Evolutionary conservation across 108 stramenopile genomes (phyloP).

Genomic region (Cylindrotheca fusiformis): DNA sequence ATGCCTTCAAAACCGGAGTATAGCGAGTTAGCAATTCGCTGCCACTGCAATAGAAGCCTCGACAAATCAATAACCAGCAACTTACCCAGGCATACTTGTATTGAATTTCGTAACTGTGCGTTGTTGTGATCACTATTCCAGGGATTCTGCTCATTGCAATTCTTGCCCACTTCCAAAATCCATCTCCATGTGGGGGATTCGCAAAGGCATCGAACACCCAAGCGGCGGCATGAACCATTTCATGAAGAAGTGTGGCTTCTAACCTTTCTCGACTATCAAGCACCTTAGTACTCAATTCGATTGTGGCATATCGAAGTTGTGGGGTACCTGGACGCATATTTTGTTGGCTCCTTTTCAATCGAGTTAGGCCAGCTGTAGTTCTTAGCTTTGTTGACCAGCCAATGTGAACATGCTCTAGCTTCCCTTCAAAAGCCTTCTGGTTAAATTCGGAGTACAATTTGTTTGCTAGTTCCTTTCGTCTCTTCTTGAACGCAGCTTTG

Average conservation of each 20-base stretch:
- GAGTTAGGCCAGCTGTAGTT: conserved; percentile 86
- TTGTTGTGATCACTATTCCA: conserved; percentile 74
- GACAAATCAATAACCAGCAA: background rate
- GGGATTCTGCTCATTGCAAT: conserved; percentile 57
- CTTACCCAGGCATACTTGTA: conserved; percentile 74
- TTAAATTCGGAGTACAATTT: conserved; percentile 56
- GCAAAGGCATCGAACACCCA: conserved; percentile 85
- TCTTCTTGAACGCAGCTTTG: conserved; percentile 40
- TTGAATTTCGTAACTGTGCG: conserved; percentile 73
- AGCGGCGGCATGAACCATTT: conserved; percentile 93
- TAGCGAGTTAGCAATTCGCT: background rate
- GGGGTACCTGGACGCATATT: conserved; percentile 11
- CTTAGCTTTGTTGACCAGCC: conserved; percentile 80
- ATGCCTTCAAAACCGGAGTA: conserved; percentile 15
- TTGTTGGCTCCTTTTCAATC: conserved; percentile 19
- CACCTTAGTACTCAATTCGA: conserved; percentile 91
- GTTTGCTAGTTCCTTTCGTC: conserved; percentile 43
- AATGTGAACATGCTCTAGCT: conserved; percentile 41
- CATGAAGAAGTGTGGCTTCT: conserved; percentile 87
- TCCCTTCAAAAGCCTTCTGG: conserved; percentile 37
- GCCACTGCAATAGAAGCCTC: background rate
- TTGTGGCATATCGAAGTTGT: conserved; percentile 38
- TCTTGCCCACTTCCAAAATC: conserved; percentile 86
- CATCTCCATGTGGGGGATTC: conserved; percentile 83
- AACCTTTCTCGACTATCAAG: conserved; percentile 71